Base-by-base conservation (phyloP, 805 yeast genomes). In the Lipomyces lipofer region DNA sequence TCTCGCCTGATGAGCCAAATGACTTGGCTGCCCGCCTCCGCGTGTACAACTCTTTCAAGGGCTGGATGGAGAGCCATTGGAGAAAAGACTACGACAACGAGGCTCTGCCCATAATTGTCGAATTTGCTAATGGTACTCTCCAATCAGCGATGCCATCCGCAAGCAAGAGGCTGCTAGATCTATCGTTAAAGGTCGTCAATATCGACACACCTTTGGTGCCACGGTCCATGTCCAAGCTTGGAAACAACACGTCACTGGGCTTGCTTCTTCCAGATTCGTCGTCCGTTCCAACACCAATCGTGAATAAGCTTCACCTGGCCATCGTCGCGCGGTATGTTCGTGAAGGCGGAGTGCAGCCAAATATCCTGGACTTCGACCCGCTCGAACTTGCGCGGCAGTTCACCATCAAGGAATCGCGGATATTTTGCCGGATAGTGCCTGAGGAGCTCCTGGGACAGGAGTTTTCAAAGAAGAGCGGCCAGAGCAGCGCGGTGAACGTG, bases 1-100 rank as follows among this genome's bases (percentile, higher is more conserved):
- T 54, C 25, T 38, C 54, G 3, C 60, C 60, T n/a, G 59, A 53
- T 38, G 60, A 53, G 39, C 51, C 47, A 9, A 54, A 52, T 32
- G 39, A 45, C 28, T 40, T 51, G 6, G 52, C 63, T 7, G 55
- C 53, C 3, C 46, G 52, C 13, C 43, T 61, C 12, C 55, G 63
- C 44, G 82, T 89, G 36, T 81, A 85, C 61, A 81, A 79, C 60
- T 76, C 85, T 68, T 80, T 90, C 66, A 86, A 83, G 67, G 73
- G 81, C 32, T 92, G 99, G 99, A 72, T 92, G 69, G 95, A 89
- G 69, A 84, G 94, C 48, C 90, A 86, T 67, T 92, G 97, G 97
- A 40, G 38, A 24, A 52, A 40, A 22, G 59, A 52, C 8, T 19
- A 38, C 12, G 64, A 62, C 43, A 47, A 51, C 29, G 63, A 54